Conservation (phyloP, 164 flowering plant genomes). For the Tinospora cordifolia region DNA sequence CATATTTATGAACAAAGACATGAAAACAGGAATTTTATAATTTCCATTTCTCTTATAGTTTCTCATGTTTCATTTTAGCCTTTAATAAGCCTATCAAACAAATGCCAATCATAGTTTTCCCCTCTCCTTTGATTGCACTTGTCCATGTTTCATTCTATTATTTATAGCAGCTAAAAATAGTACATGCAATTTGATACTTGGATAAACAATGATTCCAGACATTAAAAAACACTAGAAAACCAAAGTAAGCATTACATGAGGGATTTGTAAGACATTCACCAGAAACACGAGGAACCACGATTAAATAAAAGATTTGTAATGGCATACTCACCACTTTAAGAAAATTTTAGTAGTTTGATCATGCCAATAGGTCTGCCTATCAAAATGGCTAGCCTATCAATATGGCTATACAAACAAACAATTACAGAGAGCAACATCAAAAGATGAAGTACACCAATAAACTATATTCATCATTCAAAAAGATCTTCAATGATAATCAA, state of each 20-base stretch:
- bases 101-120: neutral
- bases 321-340: neutral
- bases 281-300: neutral
- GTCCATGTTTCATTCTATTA: neutral
- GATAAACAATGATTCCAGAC: neutral
- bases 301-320: neutral
- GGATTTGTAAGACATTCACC: neutral
- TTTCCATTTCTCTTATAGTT: neutral
- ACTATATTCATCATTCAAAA: neutral
- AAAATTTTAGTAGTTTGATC: neutral
- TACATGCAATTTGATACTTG: neutral
- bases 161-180: neutral
- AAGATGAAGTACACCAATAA: neutral
- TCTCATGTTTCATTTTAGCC: neutral
- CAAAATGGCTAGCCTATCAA: no score
- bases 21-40: neutral
- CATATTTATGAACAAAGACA: neutral
- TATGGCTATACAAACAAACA: no score
- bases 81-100: neutral
- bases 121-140: neutral
- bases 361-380: neutral
- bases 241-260: neutral
- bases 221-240: neutral
- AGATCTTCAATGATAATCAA: neutral
- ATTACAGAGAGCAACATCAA: no score